Evolutionary conservation across 331 rosid species (phyloP).

Genomic region (Pyrus hybrid): DNA sequence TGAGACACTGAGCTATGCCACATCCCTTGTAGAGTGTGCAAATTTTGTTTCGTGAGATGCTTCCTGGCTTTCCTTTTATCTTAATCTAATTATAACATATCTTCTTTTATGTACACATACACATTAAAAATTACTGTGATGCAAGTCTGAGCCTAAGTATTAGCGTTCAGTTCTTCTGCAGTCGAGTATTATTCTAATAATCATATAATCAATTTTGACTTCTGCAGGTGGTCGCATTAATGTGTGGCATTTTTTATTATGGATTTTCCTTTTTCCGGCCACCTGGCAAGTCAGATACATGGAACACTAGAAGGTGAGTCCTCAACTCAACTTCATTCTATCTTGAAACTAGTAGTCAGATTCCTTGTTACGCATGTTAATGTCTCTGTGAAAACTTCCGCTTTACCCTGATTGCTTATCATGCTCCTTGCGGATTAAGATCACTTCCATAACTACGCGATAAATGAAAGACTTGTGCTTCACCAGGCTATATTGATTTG

Average conservation of each 20-base stretch:
- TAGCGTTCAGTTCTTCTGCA: not conserved
- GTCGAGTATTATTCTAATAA: not conserved
- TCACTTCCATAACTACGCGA: no score
- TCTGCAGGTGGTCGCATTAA: slow-evolving; percentile 71
- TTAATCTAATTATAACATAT: not conserved
- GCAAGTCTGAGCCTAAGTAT: not conserved
- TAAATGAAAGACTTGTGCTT: not conserved
- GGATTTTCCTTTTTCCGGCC: slow-evolving; percentile 52
- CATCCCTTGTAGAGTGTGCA: not conserved
- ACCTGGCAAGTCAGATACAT: slow-evolving; percentile 46
- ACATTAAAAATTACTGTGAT: not conserved
- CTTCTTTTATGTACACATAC: not conserved
- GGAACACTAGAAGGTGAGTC: slow-evolving; percentile 67
- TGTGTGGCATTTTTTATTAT: slow-evolving; percentile 61
- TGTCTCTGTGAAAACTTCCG: not conserved
- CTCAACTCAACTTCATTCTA: slow-evolving; percentile 14
- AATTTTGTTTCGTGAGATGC: not conserved
- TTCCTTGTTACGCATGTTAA: not conserved
- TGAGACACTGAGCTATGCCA: not conserved
- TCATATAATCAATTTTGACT: slow-evolving; percentile 6
- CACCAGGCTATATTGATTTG: not conserved
- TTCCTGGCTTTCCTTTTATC: not conserved
- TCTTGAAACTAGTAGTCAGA: not conserved
- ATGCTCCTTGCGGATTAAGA: no score
- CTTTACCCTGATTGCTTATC: no score